Base-by-base conservation (phyloP, 345 rosid species). In the Schrenkiella parvula region DNA sequence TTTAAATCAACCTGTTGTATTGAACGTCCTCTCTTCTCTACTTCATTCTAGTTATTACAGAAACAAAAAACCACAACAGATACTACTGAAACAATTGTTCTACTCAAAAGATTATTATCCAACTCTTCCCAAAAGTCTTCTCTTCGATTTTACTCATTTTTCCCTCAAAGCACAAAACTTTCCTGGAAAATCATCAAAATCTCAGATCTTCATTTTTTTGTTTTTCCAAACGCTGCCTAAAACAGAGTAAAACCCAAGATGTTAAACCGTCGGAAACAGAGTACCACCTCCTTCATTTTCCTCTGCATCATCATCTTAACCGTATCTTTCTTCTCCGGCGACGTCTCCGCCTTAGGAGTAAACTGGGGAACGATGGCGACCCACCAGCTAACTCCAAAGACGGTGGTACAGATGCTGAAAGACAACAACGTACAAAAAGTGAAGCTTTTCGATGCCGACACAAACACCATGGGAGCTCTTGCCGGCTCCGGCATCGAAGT, bases 291-390 rank as follows among this genome's bases (percentile, higher is more conserved):
- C 35, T 0, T 54, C 39, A 48, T 67, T 39, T 29, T 60, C 56
- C 28, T 59, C 48, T 67, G 26, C 68, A 15, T 74, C 13, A 35
- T 41, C 39, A 65, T 73, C 23, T 54, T 52, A 59, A 5, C 18
- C 28, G 10, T 57, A 29, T 66, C 6, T 39, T 66, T 66, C 23
- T 11, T 48, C 15, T 58, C 78, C 48, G 28, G 23, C 1, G 10
- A 15, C 7, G 73, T 74, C 25, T 67, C 69, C 10, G 78, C 68
- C 39, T 60, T 93, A 15, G 98, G 98, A 54, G 89, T 93, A 61
- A 93, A 93, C 55, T 90, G 98, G 93, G 98, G 98, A 9, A 90
- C 96, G 2, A 82, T 80, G 87, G 86, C 97, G 25, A 71, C 85
- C 1, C 95, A 89, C 61, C 72, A 68, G 66, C 73, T 93, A 50